Percentiles rank a stretch among this genome's conserved stretches.
Conservation (phyloP, 768 basidiomycete genomes). For the Russula olivacea region DNA sequence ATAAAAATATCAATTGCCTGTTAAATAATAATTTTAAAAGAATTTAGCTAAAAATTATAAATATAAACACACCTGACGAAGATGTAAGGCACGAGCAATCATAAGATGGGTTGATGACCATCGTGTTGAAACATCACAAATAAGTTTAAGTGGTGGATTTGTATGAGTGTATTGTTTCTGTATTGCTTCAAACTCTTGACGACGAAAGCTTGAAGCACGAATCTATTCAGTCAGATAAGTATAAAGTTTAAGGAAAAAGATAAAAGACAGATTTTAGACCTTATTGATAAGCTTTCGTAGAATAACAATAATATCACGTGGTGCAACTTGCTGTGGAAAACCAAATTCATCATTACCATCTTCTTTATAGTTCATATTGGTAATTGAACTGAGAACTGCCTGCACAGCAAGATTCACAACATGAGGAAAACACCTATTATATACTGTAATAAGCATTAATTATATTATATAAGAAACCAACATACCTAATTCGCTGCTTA, state of each 20-base stretch:
- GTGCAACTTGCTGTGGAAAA: too few species aligned
- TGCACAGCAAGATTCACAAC: slow-evolving; percentile 21
- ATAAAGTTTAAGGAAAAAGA: too few species aligned
- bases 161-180: too few species aligned
- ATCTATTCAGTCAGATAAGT: not conserved
- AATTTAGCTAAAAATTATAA: too few species aligned
- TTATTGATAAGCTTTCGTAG: too few species aligned
- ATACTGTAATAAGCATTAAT: slow-evolving; percentile 16
- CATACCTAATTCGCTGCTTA: slow-evolving; percentile 12
- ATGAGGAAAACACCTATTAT: slow-evolving; percentile 25
- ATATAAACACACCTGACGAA: not conserved
- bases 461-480: slow-evolving; percentile 11
- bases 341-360: too few species aligned
- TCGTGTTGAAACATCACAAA: slow-evolving; percentile 26
- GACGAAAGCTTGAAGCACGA: not conserved
- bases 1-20: not conserved
- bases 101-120: slow-evolving; percentile 29
- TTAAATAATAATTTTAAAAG: too few species aligned
- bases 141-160: too few species aligned
- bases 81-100: slow-evolving; percentile 27
- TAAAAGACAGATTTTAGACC: too few species aligned
- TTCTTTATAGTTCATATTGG: not conserved
- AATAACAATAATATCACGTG: too few species aligned
- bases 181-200: slow-evolving; percentile 1
- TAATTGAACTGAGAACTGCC: not conserved